phyloP scores from a whole-genome alignment of 768 basidiomycete genomes.

The Hirschioporus abietinus region DNA sequence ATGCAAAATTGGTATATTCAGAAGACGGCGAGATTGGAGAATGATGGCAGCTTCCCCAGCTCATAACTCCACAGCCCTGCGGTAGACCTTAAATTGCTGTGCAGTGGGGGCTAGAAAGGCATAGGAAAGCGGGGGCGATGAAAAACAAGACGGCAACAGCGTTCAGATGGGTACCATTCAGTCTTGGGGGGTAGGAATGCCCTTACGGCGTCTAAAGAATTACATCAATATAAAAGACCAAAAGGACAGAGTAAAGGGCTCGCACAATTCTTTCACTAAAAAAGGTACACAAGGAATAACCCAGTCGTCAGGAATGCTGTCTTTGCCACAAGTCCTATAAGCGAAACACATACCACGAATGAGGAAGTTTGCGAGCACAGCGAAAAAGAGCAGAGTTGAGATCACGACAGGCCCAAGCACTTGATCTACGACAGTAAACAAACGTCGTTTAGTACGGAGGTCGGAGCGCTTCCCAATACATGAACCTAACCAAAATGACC shows the following conservation, averaged over 20 bases:
- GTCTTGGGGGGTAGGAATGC: not conserved
- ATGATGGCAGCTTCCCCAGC: no score
- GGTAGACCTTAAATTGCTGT: no score
- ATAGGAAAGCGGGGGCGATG: not conserved
- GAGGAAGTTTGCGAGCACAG: slow-evolving; percentile 83
- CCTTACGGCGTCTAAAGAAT: not conserved
- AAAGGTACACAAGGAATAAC: not conserved
- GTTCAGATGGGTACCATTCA: not conserved
- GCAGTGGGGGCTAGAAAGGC: no score
- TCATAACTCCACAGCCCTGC: no score
- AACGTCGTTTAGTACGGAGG: not conserved
- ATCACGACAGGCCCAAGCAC: slow-evolving; percentile 80
- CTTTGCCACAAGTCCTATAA: no score
- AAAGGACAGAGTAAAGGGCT: not conserved
- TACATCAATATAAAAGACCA: not conserved
- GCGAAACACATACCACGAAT: slow-evolving; percentile 58
- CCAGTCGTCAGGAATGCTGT: not conserved
- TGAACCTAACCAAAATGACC: slow-evolving; percentile 73
- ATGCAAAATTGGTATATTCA: not conserved
- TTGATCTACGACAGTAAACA: slow-evolving; percentile 47
- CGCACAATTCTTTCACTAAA: not conserved
- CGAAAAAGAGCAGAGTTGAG: slow-evolving; percentile 78
- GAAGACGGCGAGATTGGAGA: not conserved
- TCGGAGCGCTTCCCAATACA: slow-evolving; percentile 8
- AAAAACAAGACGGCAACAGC: not conserved